phyloP scores from a whole-genome alignment of 805 yeast genomes.

The Saccharomycopsis sp. region DNA sequence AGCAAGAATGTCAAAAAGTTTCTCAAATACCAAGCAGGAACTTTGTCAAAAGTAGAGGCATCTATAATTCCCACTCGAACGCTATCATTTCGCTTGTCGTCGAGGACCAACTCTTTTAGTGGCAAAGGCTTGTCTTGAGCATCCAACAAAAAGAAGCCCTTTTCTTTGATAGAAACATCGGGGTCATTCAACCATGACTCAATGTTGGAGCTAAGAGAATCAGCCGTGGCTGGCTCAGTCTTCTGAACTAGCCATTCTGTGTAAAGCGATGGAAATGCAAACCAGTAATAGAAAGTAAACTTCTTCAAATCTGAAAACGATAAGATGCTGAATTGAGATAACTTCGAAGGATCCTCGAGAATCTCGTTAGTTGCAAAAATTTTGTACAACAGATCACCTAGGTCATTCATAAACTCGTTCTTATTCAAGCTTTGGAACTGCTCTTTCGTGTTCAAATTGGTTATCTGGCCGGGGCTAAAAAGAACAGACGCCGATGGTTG shows the following conservation, averaged over 20 bases:
- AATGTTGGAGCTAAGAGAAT: conserved; percentile 21
- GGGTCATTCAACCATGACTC: conserved; percentile 17
- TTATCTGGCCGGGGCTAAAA: conserved; percentile 33
- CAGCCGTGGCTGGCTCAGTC: conserved; percentile 6
- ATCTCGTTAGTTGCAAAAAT: conserved; percentile 30
- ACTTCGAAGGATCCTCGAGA: conserved; percentile 32
- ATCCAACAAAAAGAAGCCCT: conserved; percentile 27
- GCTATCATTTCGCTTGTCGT: conserved; percentile 20
- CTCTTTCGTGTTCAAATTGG: conserved; percentile 76
- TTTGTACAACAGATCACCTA: conserved; percentile 28
- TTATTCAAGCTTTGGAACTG: conserved; percentile 71
- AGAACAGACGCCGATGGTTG: conserved; percentile 23
- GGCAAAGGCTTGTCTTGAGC: conserved; percentile 19
- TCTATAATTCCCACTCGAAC: conserved; percentile 33
- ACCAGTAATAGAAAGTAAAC: conserved; percentile 85
- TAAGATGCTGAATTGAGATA: conserved; percentile 41
- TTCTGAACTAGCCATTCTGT: conserved; percentile 37
- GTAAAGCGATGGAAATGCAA: conserved; percentile 61
- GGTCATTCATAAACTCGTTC: conserved; percentile 38
- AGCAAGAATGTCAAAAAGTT: conserved; percentile 45
- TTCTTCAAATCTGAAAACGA: conserved; percentile 85
- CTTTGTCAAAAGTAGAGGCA: conserved; percentile 27
- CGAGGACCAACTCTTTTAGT: conserved; percentile 21
- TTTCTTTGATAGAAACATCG: conserved; percentile 19
- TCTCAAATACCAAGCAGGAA: conserved; percentile 47